These are phyloP conservation scores for Pichia sp. DNA, from an alignment of 1,139 yeast species.

Conservation along the genomic window DNA sequence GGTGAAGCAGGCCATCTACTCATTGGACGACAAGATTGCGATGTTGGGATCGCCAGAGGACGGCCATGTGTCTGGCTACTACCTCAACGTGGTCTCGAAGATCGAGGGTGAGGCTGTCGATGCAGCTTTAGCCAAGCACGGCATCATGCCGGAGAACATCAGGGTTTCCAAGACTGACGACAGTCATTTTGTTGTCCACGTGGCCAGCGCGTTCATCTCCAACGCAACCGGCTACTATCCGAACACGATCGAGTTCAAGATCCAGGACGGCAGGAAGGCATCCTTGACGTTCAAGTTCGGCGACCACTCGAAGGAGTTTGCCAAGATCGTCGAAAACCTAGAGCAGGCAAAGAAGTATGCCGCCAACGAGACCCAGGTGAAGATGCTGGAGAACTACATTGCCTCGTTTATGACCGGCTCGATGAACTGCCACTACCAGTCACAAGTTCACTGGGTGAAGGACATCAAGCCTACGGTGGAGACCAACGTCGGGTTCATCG, in stretches of 20 bases:
- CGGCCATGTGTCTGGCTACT: conserved; percentile 74
- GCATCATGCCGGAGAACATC: conserved; percentile 79
- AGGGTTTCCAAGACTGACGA: conserved; percentile 54
- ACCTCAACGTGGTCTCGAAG: conserved; percentile 50
- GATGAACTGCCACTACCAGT: conserved; percentile 76
- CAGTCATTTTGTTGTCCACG: conserved; percentile 47
- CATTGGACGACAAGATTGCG: conserved; percentile 43
- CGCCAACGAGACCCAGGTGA: conserved; percentile 67
- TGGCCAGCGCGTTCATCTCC: conserved; percentile 51
- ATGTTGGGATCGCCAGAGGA: conserved; percentile 75
- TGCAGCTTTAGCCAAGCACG: conserved; percentile 52
- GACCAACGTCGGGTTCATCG: conserved; percentile 84
- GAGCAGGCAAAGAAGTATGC: conserved; percentile 55
- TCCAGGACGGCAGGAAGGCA: conserved; percentile 33
- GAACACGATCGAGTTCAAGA: conserved; percentile 32
- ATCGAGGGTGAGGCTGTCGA: conserved; percentile 64
- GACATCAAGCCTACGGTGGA: conserved; percentile 81
- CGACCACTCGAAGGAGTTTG: conserved; percentile 66
- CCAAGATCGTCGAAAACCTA: conserved; percentile 52
- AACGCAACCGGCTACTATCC: conserved; percentile 46
- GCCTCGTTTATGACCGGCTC: conserved; percentile 77
- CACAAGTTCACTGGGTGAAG: conserved; percentile 85
- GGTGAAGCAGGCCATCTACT: conserved; percentile 48
- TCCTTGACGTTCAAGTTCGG: conserved; percentile 61
- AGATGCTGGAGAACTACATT: conserved; percentile 62